phyloP scores from a whole-genome alignment of 2,329 filamentous ascomycete species.

The Gyromitra esculenta region DNA sequence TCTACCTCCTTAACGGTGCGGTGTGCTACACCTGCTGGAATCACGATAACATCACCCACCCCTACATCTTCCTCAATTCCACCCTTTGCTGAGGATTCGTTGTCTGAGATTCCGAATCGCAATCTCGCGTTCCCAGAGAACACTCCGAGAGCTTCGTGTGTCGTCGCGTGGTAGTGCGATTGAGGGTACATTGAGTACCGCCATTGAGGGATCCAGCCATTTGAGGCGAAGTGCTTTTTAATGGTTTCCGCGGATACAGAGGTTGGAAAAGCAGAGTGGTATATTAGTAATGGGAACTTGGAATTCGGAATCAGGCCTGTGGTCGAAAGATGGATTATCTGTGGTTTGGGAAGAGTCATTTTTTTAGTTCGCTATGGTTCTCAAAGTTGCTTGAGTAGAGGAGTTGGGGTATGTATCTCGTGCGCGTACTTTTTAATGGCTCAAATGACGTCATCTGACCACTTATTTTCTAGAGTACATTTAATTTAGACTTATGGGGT shows the following conservation, averaged over 20 bases:
- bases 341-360: conserved; percentile 29
- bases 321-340: conserved; percentile 16
- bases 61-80: conserved; percentile 65
- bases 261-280: conserved; percentile 18
- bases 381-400: not conserved
- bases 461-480: not conserved
- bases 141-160: conserved; percentile 70
- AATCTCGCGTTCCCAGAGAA: conserved; percentile 67
- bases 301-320: conserved; percentile 28
- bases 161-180: conserved; percentile 68
- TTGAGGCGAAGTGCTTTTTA: conserved; percentile 9
- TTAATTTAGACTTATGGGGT: not conserved
- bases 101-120: conserved; percentile 63
- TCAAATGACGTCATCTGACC: not conserved
- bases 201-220: conserved; percentile 49
- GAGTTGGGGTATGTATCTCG: not conserved
- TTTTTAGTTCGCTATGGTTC: not conserved
- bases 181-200: conserved; percentile 67
- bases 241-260: conserved; percentile 20
- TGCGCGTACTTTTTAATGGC: not conserved
- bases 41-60: conserved; percentile 69
- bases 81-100: conserved; percentile 61
- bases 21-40: conserved; percentile 68
- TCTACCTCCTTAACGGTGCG: conserved; percentile 60
- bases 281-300: conserved; percentile 24